Evolutionary conservation across 2,329 filamentous ascomycete species (phyloP).

Genomic region (Zymoseptoria brevis): DNA sequence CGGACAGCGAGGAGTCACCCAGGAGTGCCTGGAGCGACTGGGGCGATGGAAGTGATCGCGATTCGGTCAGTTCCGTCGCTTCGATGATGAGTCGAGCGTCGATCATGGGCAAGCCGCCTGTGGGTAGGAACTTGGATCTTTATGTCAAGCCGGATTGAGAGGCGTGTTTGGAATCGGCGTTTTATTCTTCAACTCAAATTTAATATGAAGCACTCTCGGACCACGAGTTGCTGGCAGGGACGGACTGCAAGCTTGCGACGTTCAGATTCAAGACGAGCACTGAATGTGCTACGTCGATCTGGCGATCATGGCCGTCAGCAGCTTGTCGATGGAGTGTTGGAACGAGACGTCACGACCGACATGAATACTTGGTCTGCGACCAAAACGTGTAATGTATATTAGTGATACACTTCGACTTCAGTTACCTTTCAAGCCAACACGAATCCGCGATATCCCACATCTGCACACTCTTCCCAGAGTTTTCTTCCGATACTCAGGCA

Average conservation of each 20-base stretch:
- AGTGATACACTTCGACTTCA: background rate
- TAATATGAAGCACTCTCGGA: background rate
- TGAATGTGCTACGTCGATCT: background rate
- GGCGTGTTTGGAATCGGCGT: background rate
- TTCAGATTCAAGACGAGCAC: background rate
- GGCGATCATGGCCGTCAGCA: background rate
- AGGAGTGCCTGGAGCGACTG: background rate
- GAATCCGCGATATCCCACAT: conserved; percentile 1
- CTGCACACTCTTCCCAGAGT: conserved; percentile 3
- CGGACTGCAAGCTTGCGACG: background rate
- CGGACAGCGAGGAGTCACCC: background rate
- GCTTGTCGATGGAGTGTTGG: background rate
- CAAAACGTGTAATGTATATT: background rate
- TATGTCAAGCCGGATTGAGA: background rate
- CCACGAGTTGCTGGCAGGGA: background rate
- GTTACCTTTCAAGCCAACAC: background rate
- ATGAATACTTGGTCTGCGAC: background rate
- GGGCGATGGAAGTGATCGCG: background rate
- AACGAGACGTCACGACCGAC: background rate
- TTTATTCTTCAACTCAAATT: background rate
- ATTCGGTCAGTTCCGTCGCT: background rate
- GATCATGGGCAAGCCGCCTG: conserved; percentile 22
- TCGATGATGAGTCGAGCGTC: conserved; percentile 5
- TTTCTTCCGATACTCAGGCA: conserved; percentile 3
- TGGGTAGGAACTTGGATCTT: background rate